Evolutionary conservation across 1,284 basidiomycete species (phyloP), one percentile per base, ranked within the genome.

Genomic region (Cryptococcus sp.): DNA sequence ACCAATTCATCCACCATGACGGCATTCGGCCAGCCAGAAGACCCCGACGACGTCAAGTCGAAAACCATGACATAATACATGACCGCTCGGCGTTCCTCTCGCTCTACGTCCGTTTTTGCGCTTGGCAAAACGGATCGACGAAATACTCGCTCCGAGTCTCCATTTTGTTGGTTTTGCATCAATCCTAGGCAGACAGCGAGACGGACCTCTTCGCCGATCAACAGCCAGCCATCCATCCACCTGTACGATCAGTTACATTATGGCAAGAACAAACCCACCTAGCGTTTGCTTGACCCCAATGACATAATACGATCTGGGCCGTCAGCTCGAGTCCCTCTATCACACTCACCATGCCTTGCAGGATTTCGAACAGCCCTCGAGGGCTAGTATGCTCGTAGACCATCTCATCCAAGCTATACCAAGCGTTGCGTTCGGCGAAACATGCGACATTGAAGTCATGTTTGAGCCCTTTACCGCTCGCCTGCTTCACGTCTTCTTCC

Each of bases 171-270:
- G 39, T 71, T 61, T 17, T 59, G 38, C 25, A 64, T 54, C 20
- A 77, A 61, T 3, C 74, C 73, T 1, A 76, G 64, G 17, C 70
- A 68, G 2, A 68, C 59, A 5, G 67, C 65, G 11, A 64, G 54
- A 27, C 73, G 57, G 15, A 49, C 52, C 6, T 57, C 56, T 5
- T 47, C 47, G 6, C 73, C 75, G 3, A 61, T 54, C 13, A 67
- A 51, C 23, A 64, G 65, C 72, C 72, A 78, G 7, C 71, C 72
- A 23, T 75, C 71, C 4, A 75, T 62, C 73, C 74, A 76, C 23
- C 65, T 68, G 49, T 22, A 57, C 7, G 7, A 35, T 35, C 31
- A 35, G 31, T 35, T 13, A 5, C 46, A 38, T 56, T 40, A 41
- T 17, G n/a, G 10, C 17, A 54, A 53, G 22, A 53, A n/a, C 47